These are phyloP conservation scores for Aspergillus brunneoviolaceus DNA, from an alignment of 2,329 filamentous ascomycete genomes.

Conservation along the genomic window DNA sequence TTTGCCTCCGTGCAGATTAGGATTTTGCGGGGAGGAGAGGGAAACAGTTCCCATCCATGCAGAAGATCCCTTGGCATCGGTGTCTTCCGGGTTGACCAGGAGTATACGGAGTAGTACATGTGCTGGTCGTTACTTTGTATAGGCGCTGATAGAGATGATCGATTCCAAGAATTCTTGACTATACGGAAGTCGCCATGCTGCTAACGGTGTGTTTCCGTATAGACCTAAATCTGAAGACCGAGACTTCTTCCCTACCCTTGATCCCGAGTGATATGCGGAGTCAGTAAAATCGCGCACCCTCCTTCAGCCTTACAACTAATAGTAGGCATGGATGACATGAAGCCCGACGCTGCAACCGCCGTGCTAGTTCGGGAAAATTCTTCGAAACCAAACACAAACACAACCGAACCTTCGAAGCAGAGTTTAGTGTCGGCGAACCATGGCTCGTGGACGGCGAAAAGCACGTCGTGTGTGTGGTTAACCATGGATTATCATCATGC, in stretches of 20 bases:
- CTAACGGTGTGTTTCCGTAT: too few relatives aligned
- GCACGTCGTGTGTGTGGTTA: neutral
- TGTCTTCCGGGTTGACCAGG: neutral
- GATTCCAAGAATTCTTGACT: too few relatives aligned
- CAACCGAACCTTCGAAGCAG: neutral
- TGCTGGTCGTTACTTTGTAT: too few relatives aligned
- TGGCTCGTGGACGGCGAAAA: neutral
- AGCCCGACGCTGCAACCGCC: neutral
- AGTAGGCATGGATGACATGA: neutral
- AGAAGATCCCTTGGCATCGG: slow-evolving; percentile 21
- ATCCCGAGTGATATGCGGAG: neutral
- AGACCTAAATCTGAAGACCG: too few relatives aligned
- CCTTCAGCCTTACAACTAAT: neutral
- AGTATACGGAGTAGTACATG: too few relatives aligned
- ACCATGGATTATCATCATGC: neutral
- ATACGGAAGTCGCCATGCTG: neutral
- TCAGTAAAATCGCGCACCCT: neutral
- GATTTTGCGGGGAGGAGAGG: neutral
- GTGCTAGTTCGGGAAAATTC: slow-evolving; percentile 1
- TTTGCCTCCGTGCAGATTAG: neutral
- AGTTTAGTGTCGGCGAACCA: neutral
- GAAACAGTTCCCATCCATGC: slow-evolving; percentile 13
- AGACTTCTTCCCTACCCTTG: too few relatives aligned
- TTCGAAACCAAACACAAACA: neutral
- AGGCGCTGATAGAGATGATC: too few relatives aligned